Conservation (phyloP, 78 protist genomes). For the Guillardia theta region DNA sequence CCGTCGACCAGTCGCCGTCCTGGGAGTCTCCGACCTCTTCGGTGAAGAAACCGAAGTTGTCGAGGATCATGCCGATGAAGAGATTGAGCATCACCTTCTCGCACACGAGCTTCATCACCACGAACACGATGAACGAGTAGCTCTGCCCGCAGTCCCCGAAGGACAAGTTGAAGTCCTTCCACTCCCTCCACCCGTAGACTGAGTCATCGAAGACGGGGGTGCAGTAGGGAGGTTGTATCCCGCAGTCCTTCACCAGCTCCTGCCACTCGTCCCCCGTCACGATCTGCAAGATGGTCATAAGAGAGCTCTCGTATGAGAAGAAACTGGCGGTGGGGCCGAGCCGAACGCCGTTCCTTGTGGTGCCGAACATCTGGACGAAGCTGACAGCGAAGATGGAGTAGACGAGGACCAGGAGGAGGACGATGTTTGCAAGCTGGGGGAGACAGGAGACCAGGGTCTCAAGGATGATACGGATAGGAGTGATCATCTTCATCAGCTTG, state of each 20-base stretch:
- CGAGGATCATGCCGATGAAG: constrained; percentile 3
- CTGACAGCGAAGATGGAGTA: not conserved
- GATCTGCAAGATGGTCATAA: not conserved
- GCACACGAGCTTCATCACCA: not conserved
- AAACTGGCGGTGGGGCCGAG: not conserved
- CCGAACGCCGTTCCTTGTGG: not conserved
- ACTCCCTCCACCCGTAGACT: too few species aligned
- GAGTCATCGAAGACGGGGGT: not conserved
- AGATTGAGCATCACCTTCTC: not conserved
- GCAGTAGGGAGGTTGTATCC: not conserved
- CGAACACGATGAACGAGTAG: not conserved
- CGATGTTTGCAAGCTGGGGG: not conserved
- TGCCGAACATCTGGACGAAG: not conserved
- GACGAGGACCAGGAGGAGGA: not conserved
- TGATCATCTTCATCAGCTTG: not conserved
- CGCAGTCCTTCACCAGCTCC: not conserved
- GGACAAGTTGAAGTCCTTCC: too few species aligned
- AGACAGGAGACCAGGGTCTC: not conserved
- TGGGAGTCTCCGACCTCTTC: not conserved
- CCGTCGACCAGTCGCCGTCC: not conserved
- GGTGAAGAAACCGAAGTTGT: not conserved
- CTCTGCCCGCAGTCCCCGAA: not conserved
- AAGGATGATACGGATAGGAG: not conserved
- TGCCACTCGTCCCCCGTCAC: constrained; percentile 28
- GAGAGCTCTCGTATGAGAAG: not conserved